These are phyloP conservation scores for Colletotrichum brevisporum DNA, from an alignment of 2,329 filamentous ascomycete species.

Conservation along the genomic window DNA sequence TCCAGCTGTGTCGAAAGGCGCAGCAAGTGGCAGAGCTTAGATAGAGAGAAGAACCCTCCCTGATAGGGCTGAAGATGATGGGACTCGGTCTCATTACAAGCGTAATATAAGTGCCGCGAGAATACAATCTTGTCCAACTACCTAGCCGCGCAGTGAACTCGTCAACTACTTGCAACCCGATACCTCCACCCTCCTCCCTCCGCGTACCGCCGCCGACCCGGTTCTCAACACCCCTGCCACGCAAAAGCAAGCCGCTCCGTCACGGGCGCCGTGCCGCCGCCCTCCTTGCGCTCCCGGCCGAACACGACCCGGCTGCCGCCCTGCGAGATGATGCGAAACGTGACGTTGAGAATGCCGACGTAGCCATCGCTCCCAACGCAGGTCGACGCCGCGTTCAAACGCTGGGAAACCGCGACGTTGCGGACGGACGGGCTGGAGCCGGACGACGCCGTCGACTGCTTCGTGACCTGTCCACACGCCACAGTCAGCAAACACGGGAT, in stretches of 20 bases:
- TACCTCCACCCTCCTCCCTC: too few relatives aligned
- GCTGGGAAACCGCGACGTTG: conserved; percentile 36
- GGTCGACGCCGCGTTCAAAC: conserved; percentile 29
- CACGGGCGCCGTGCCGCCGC: conserved; percentile 19
- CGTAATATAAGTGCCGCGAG: too few relatives aligned
- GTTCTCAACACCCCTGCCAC: conserved; percentile 29
- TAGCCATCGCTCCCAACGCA: conserved; percentile 33
- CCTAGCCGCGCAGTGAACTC: too few relatives aligned
- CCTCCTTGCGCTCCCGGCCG: conserved; percentile 30
- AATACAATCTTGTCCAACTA: too few relatives aligned
- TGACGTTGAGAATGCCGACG: conserved; percentile 42
- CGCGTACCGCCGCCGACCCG: not conserved
- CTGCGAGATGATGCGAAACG: conserved; percentile 39
- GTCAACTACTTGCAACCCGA: too few relatives aligned
- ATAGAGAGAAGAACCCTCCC: too few relatives aligned
- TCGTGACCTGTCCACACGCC: conserved; percentile 19
- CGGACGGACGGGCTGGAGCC: conserved; percentile 14
- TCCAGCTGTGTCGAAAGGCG: too few relatives aligned
- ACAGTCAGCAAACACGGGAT: not conserved
- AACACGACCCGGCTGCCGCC: conserved; percentile 28
- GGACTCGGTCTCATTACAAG: too few relatives aligned
- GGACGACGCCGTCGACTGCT: conserved; percentile 23
- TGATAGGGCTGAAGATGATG: too few relatives aligned
- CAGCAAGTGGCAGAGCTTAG: too few relatives aligned
- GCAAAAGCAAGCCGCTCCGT: conserved; percentile 34